Conservation (phyloP, 1,284 basidiomycete genomes). For the Hemileia vastatrix region DNA sequence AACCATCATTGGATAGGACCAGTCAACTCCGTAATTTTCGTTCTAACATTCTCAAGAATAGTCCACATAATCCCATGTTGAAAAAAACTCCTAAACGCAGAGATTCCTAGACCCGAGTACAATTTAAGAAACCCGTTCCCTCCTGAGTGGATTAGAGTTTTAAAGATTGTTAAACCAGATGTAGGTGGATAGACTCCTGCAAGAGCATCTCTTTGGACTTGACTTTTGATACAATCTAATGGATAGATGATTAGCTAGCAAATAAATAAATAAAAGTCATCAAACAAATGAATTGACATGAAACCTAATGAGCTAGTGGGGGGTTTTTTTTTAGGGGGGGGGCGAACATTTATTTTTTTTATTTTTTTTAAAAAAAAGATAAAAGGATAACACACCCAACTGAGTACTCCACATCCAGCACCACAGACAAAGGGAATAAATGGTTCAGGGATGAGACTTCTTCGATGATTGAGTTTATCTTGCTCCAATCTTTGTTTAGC, state of each 20-base stretch:
- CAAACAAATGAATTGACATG: no score
- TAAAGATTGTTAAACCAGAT: not conserved
- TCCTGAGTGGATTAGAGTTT: not conserved
- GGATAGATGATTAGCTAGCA: slow-evolving; percentile 20
- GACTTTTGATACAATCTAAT: slow-evolving; percentile 20
- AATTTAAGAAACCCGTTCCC: not conserved
- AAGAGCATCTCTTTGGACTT: slow-evolving; percentile 19
- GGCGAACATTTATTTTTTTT: no score
- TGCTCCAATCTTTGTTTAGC: slow-evolving; percentile 55
- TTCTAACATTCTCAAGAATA: slow-evolving; percentile 14
- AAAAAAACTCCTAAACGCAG: slow-evolving; percentile 22
- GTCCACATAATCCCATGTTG: slow-evolving; percentile 24
- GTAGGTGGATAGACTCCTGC: slow-evolving; percentile 1
- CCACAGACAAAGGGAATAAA: slow-evolving; percentile 76
- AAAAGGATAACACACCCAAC: slow-evolving; percentile 35
- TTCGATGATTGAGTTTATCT: slow-evolving; percentile 39
- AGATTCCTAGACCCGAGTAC: slow-evolving; percentile 21
- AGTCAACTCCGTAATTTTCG: slow-evolving; percentile 1
- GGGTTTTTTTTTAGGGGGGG: no score
- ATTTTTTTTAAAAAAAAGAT: not conserved
- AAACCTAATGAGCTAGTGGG: no score
- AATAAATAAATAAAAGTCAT: no score
- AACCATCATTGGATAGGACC: no score
- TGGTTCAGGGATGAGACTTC: slow-evolving; percentile 61
- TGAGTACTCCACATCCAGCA: slow-evolving; percentile 68